phyloP scores from a whole-genome alignment of 192 early-diverging fungal species.

The Coemansia biformis region DNA sequence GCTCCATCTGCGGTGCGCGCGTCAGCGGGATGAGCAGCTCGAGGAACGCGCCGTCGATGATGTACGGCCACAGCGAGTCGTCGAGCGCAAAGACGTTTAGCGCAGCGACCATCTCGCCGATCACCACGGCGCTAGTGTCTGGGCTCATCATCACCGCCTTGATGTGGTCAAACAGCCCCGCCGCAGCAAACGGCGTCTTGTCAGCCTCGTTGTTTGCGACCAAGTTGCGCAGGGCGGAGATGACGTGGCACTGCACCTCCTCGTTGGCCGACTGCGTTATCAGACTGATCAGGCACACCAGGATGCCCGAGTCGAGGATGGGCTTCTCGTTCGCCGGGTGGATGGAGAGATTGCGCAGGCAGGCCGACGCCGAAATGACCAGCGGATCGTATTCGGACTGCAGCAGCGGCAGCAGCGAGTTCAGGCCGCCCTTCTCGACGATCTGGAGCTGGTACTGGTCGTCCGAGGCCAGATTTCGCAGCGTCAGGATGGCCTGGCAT shows the following conservation, averaged over 20 bases:
- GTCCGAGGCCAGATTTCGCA: constrained; percentile 75
- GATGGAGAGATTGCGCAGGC: constrained; percentile 86
- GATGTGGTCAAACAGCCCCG: constrained; percentile 72
- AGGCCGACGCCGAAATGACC: constrained; percentile 78
- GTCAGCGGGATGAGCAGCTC: constrained; percentile 67
- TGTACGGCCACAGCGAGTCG: constrained; percentile 64
- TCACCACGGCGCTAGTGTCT: constrained; percentile 43
- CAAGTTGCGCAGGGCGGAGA: constrained; percentile 77
- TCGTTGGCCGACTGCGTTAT: constrained; percentile 57
- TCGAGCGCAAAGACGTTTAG: constrained; percentile 76
- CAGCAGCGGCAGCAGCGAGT: constrained; percentile 66
- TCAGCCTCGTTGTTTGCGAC: constrained; percentile 71
- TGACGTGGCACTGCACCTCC: constrained; percentile 83
- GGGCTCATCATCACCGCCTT: constrained; percentile 19
- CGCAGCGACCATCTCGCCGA: constrained; percentile 79
- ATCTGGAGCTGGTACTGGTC: constrained; percentile 84
- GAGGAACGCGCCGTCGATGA: constrained; percentile 58
- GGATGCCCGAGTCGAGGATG: constrained; percentile 73
- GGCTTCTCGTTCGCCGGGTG: constrained; percentile 79
- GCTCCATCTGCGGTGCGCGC: constrained; percentile 45
- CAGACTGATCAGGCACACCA: constrained; percentile 50
- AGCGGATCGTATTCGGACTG: constrained; percentile 70
- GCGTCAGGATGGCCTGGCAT: constrained; percentile 80
- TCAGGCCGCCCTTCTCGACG: constrained; percentile 68
- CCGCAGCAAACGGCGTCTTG: constrained; percentile 67